Conservation (phyloP, 108 stramenopile species). For the Fragilariopsis cylindrus region DNA sequence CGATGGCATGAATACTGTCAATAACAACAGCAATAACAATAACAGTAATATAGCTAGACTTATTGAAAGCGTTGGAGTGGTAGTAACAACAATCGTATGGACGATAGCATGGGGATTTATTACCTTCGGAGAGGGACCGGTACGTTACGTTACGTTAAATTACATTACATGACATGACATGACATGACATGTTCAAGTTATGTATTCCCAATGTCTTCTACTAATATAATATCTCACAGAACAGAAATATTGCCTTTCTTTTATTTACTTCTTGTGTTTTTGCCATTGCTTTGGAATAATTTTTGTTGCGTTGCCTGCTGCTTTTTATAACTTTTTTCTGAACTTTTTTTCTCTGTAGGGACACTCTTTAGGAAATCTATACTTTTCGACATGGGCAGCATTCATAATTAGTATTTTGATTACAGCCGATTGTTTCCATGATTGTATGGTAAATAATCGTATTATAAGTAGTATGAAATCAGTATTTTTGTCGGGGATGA, state of each 20-base stretch:
- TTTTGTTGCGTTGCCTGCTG: neutral
- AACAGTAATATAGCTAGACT: neutral
- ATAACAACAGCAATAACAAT: no score
- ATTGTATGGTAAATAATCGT: neutral
- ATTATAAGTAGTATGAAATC: no score
- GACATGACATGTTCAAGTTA: no score
- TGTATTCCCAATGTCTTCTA: no score
- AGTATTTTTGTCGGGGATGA: no score
- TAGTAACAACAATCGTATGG: slow-evolving; percentile 34
- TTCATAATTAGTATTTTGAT: slow-evolving; percentile 36
- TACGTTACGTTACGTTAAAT: neutral
- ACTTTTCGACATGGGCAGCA: slow-evolving; percentile 48
- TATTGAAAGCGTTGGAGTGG: neutral
- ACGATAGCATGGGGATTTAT: slow-evolving; percentile 41
- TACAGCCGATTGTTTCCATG: slow-evolving; percentile 9
- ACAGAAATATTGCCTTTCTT: no score
- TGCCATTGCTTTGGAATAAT: neutral
- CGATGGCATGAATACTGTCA: no score
- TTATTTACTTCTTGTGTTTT: no score
- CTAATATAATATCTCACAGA: no score
- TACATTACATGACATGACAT: neutral
- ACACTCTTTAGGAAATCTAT: slow-evolving; percentile 38
- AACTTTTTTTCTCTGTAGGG: neutral
- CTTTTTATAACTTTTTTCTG: neutral
- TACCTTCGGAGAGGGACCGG: slow-evolving; percentile 46